Conservation (phyloP, 805 yeast genomes). For the Suhomyces pyralidae region DNA sequence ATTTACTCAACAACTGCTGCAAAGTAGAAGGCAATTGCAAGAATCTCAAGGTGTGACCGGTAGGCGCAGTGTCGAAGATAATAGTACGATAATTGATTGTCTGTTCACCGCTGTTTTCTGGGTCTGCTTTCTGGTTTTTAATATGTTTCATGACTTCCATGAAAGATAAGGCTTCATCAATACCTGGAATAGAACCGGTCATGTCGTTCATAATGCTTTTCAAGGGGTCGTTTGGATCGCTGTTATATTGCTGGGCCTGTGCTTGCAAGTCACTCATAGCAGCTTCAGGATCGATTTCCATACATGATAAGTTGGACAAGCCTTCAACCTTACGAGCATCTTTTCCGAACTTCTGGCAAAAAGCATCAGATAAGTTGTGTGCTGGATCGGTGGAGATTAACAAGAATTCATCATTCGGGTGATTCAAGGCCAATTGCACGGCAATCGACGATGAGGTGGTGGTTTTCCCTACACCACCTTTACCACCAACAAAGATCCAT, state of each 20-base stretch:
- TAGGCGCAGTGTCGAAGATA: slow-evolving; percentile 99
- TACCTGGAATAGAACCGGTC: slow-evolving; percentile 95
- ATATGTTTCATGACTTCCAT: slow-evolving; percentile 98
- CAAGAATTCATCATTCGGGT: slow-evolving; percentile 77
- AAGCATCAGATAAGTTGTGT: slow-evolving; percentile 95
- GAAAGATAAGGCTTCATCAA: slow-evolving; percentile 95
- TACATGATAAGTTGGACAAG: slow-evolving; percentile 81
- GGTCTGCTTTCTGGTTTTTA: slow-evolving; percentile 58
- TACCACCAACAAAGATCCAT: slow-evolving; percentile 99
- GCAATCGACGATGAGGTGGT: slow-evolving; percentile 96
- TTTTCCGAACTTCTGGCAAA: slow-evolving; percentile 96
- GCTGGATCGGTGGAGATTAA: slow-evolving; percentile 98
- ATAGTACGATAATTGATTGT: slow-evolving; percentile 66
- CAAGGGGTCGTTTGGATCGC: slow-evolving; percentile 62
- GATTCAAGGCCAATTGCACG: slow-evolving; percentile 81
- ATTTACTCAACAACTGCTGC: slow-evolving; percentile 81
- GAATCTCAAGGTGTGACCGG: slow-evolving; percentile 96
- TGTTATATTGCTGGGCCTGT: slow-evolving; percentile 55
- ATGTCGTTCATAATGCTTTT: slow-evolving; percentile 79
- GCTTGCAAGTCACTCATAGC: slow-evolving; percentile 79
- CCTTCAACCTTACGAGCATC: slow-evolving; percentile 95
- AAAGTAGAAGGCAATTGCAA: slow-evolving; percentile 91
- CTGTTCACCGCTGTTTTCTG: slow-evolving; percentile 21
- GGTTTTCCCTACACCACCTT: slow-evolving; percentile 99
- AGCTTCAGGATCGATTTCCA: slow-evolving; percentile 98